Conservation (phyloP, 1,284 basidiomycete genomes). For the Earliella scabrosa region DNA sequence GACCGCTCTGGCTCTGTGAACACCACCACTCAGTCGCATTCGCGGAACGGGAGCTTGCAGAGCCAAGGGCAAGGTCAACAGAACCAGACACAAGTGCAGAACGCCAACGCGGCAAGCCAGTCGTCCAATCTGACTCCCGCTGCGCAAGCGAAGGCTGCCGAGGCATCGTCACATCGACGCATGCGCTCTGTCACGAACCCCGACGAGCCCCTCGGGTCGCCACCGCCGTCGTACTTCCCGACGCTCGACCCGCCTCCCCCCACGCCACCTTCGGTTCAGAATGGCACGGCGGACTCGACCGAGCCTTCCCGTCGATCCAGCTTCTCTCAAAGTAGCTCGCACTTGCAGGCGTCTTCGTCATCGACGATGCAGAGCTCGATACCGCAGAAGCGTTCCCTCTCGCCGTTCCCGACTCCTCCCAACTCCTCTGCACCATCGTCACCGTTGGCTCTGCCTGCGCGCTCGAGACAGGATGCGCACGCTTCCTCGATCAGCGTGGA, state of each 20-base stretch:
- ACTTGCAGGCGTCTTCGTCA: slow-evolving; percentile 16
- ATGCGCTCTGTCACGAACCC: slow-evolving; percentile 25
- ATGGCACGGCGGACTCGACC: slow-evolving; percentile 11
- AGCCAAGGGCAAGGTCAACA: neutral
- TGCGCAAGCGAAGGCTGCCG: slow-evolving; percentile 18
- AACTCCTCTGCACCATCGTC: slow-evolving; percentile 23
- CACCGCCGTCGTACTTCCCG: slow-evolving; percentile 21
- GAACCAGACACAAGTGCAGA: neutral
- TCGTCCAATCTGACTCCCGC: slow-evolving; percentile 5
- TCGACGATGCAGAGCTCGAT: slow-evolving; percentile 17
- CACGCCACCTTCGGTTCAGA: neutral
- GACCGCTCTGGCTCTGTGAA: neutral
- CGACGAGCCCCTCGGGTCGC: slow-evolving; percentile 22
- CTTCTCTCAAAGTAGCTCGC: slow-evolving; percentile 10
- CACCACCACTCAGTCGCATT: neutral
- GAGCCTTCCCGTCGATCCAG: slow-evolving; percentile 20
- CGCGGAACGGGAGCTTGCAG: slow-evolving; percentile 7
- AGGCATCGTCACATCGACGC: slow-evolving; percentile 17
- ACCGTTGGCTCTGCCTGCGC: slow-evolving; percentile 17
- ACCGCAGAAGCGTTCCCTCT: slow-evolving; percentile 23
- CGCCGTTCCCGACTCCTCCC: slow-evolving; percentile 27
- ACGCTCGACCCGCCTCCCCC: slow-evolving; percentile 12
- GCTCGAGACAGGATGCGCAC: slow-evolving; percentile 21
- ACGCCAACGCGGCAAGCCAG: too few species aligned
- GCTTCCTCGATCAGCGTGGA: slow-evolving; percentile 23